Evolutionary conservation across 352 stramenopile genomes (phyloP).

Genomic region (Phytophthora pini): DNA sequence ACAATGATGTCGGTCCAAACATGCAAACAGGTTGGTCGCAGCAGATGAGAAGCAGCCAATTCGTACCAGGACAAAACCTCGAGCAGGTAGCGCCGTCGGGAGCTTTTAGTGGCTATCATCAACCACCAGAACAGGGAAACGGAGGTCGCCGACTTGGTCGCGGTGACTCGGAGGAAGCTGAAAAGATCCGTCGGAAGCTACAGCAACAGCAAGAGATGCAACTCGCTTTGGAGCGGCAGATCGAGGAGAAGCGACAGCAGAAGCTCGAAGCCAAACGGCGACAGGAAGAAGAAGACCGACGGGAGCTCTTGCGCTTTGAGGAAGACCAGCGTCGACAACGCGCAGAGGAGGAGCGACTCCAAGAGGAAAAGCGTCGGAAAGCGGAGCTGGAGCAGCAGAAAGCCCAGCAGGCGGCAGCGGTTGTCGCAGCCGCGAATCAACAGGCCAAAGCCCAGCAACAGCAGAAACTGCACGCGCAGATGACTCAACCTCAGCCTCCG

Average conservation of each 20-base stretch:
- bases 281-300: constrained; percentile 66
- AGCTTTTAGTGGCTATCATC: background rate
- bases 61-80: constrained; percentile 7
- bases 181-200: constrained; percentile 38
- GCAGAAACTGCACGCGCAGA: constrained; percentile 29
- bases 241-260: constrained; percentile 70
- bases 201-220: constrained; percentile 62
- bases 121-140: constrained; percentile 14
- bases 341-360: constrained; percentile 48
- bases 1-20: constrained; percentile 3
- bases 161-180: constrained; percentile 20
- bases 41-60: constrained; percentile 22
- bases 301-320: constrained; percentile 58
- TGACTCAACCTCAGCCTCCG: constrained; percentile 12
- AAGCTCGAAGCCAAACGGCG: constrained; percentile 62
- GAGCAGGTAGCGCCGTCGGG: constrained; percentile 2
- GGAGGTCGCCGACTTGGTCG: constrained; percentile 24
- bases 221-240: constrained; percentile 54
- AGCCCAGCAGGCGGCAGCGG: constrained; percentile 41
- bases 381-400: constrained; percentile 52
- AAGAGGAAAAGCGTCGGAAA: constrained; percentile 59
- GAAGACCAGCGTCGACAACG: constrained; percentile 53
- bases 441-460: constrained; percentile 49
- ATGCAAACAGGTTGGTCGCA: constrained; percentile 11
- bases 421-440: constrained; percentile 41